A percentile compares a stretch with the other conserved stretches of the same genome.
These are phyloP conservation scores for Aspergillus puulaauensis DNA, from an alignment of 2,329 filamentous ascomycete genomes.

Conservation along the genomic window DNA sequence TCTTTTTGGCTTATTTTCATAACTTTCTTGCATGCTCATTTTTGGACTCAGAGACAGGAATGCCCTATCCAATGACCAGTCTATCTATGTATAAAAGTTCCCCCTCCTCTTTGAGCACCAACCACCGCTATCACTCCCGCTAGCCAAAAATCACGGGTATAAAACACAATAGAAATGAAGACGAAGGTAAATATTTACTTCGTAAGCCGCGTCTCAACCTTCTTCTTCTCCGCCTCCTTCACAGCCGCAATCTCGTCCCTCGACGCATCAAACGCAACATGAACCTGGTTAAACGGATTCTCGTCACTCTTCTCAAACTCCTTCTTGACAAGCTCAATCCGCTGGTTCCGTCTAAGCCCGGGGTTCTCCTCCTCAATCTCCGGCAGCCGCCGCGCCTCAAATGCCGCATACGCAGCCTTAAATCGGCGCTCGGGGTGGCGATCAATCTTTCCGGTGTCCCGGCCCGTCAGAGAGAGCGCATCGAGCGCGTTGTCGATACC, in stretches of 20 bases:
- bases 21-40: no score
- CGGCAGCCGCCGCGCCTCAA: slow-evolving; percentile 73
- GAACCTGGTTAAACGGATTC: slow-evolving; percentile 91
- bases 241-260: slow-evolving; percentile 73
- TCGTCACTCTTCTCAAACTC: slow-evolving; percentile 95
- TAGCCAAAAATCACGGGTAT: slow-evolving; percentile 7
- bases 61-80: background rate
- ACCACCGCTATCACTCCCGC: background rate
- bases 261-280: slow-evolving; percentile 71
- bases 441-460: slow-evolving; percentile 70
- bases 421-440: slow-evolving; percentile 83
- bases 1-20: background rate
- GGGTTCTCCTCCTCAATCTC: slow-evolving; percentile 85
- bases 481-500: slow-evolving; percentile 95
- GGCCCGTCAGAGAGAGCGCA: slow-evolving; percentile 67
- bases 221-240: slow-evolving; percentile 65
- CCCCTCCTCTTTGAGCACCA: background rate
- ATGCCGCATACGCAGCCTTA: slow-evolving; percentile 81
- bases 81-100: background rate
- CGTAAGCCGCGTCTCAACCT: slow-evolving; percentile 69
- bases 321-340: slow-evolving; percentile 78
- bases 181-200: slow-evolving; percentile 19
- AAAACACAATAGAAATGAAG: slow-evolving; percentile 5
- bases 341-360: slow-evolving; percentile 78
- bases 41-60: no score